These are phyloP conservation scores for Cokeromyces recurvatus DNA, from an alignment of 371 early-diverging fungal genomes.

Conservation along the genomic window DNA sequence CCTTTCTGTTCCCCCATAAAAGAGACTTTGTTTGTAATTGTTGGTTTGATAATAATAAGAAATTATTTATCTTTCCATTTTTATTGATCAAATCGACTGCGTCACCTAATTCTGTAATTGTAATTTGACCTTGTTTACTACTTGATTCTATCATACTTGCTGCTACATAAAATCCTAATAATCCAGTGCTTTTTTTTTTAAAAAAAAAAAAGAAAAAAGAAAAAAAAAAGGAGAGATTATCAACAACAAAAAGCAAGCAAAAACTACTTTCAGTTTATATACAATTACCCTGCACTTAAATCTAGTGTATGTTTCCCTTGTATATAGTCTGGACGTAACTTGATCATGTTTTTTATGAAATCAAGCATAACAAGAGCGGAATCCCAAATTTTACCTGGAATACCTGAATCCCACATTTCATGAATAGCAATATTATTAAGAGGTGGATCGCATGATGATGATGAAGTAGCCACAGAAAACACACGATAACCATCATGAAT, in stretches of 20 bases:
- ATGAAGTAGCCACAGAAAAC: constrained; percentile 9
- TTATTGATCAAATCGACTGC: constrained; percentile 41
- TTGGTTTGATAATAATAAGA: constrained; percentile 9
- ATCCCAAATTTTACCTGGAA: constrained; percentile 66
- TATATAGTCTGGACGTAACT: constrained; percentile 24
- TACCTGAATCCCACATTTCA: constrained; percentile 54
- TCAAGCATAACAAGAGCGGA: constrained; percentile 53
- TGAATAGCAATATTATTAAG: constrained; percentile 37
- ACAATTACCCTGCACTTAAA: constrained; percentile 58
- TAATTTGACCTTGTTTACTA: constrained; percentile 14
- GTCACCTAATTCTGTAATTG: constrained; percentile 53
- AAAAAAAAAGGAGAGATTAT: too few species aligned
- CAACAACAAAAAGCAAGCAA: too few species aligned
- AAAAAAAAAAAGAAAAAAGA: too few species aligned
- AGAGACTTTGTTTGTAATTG: constrained; percentile 15
- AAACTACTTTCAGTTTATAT: too few species aligned
- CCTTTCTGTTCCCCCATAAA: constrained; percentile 29
- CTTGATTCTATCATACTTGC: constrained; percentile 22
- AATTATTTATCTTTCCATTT: constrained; percentile 36
- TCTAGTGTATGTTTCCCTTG: constrained; percentile 44
- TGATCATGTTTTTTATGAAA: constrained; percentile 29
- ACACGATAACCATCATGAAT: constrained; percentile 34
- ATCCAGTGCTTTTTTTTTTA: too few species aligned
- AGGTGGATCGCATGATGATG: too few species aligned
- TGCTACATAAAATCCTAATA: constrained; percentile 49